Conservation (phyloP, 192 early-diverging fungal species). For the Rhizophagus clarus region DNA sequence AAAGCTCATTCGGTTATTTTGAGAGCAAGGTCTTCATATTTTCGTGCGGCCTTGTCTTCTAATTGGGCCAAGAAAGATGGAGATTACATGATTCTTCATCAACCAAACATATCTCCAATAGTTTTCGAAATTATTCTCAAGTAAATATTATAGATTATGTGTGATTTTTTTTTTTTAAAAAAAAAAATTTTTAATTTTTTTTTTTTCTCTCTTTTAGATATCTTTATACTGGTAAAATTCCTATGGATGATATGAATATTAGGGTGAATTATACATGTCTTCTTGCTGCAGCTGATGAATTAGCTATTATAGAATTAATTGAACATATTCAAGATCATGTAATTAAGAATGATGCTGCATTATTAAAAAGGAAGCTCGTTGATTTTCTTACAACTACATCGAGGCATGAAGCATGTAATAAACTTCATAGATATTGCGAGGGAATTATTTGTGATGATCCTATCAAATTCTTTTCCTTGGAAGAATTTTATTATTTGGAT, state of each 20-base stretch:
- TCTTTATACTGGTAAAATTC: conserved; percentile 26
- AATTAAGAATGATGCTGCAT: conserved; percentile 10
- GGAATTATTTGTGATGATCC: conserved; percentile 18
- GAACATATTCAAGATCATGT: conserved; percentile 27
- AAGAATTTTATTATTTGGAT: conserved; percentile 6
- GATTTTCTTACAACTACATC: conserved; percentile 1
- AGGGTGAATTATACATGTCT: background rate
- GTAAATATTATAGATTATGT: background rate
- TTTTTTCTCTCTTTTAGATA: conserved; percentile 5
- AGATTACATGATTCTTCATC: background rate
- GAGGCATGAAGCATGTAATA: conserved; percentile 6
- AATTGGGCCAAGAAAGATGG: conserved; percentile 21
- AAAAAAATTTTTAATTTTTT: background rate
- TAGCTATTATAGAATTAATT: conserved; percentile 11
- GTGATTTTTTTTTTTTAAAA: background rate
- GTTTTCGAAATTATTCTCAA: conserved; percentile 24
- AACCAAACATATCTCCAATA: conserved; percentile 29
- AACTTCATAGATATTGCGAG: conserved; percentile 1
- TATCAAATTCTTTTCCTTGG: background rate
- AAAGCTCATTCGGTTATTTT: conserved; percentile 29
- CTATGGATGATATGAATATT: conserved; percentile 9
- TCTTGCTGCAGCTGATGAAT: conserved; percentile 29
- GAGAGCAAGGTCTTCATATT: conserved; percentile 28
- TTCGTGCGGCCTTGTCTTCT: conserved; percentile 24
- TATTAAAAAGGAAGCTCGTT: conserved; percentile 14